Conservation (phyloP, 2,329 filamentous ascomycete species). For the Fusarium tanahbumbuense region DNA sequence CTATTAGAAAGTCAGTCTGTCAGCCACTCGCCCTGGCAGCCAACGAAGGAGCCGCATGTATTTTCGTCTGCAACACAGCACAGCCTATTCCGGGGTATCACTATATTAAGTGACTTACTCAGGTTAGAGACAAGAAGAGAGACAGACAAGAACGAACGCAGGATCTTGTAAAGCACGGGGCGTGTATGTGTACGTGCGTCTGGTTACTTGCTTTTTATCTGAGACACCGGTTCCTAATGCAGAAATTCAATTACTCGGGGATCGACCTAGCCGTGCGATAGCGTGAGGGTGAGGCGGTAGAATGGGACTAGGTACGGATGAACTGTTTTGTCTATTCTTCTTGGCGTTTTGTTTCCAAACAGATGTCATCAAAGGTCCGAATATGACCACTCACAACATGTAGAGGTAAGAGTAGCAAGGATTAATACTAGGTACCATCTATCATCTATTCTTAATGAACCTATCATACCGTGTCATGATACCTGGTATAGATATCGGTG, state of each 20-base stretch:
- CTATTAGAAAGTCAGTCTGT: constrained; percentile 26
- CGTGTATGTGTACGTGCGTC: constrained; percentile 14
- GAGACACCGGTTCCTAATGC: constrained; percentile 28
- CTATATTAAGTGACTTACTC: not conserved
- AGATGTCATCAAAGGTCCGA: not conserved
- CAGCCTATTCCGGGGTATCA: constrained; percentile 35
- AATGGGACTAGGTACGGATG: not conserved
- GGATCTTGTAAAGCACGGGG: constrained; percentile 33
- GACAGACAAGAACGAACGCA: constrained; percentile 18
- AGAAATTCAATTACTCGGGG: not conserved
- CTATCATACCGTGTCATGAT: not conserved
- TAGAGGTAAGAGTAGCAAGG: too few species aligned
- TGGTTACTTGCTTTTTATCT: constrained; percentile 24
- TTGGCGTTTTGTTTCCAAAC: not conserved
- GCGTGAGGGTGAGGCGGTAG: not conserved
- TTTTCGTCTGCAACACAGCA: constrained; percentile 43
- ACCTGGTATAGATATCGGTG: not conserved
- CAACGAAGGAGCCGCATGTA: constrained; percentile 40
- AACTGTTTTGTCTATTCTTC: not conserved
- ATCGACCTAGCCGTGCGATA: not conserved
- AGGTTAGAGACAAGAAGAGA: not conserved
- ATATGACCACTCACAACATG: too few species aligned
- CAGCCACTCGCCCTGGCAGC: constrained; percentile 44
- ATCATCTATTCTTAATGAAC: too few species aligned
- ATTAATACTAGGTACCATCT: too few species aligned